A percentile compares a stretch with the other conserved stretches of the same genome.
Conservation (phyloP, 352 stramenopile species). For the Pythium scleroteichum region DNA sequence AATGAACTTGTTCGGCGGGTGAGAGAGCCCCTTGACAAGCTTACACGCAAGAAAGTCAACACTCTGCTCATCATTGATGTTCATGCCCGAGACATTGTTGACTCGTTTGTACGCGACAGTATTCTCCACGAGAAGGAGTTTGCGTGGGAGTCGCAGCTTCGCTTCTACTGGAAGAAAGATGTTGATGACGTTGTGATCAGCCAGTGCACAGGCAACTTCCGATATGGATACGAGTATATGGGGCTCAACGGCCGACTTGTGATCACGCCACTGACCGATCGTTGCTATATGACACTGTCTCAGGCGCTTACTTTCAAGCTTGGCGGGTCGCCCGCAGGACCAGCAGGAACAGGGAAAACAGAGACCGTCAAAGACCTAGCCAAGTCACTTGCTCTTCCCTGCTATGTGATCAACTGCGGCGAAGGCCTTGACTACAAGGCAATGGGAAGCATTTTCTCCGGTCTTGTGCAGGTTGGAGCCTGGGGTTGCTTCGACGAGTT, state of each 20-base stretch:
- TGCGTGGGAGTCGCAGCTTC: conserved; percentile 88
- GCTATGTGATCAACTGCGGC: conserved; percentile 92
- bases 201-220: conserved; percentile 91
- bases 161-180: conserved; percentile 92
- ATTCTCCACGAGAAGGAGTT: conserved; percentile 92
- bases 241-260: conserved; percentile 90
- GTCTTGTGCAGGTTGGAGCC: conserved; percentile 84
- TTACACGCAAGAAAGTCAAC: conserved; percentile 93
- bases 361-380: conserved; percentile 94
- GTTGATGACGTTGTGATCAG: conserved; percentile 89
- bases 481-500: conserved; percentile 90
- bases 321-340: conserved; percentile 86
- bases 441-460: conserved; percentile 90
- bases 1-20: conserved; percentile 92
- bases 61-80: conserved; percentile 91
- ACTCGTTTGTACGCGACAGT: conserved; percentile 88
- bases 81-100: conserved; percentile 89
- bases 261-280: conserved; percentile 92
- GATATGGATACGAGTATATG: conserved; percentile 95
- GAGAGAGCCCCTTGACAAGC: conserved; percentile 79
- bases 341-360: conserved; percentile 91
- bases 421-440: conserved; percentile 94
- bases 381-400: conserved; percentile 90
- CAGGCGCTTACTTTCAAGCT: conserved; percentile 93
- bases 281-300: conserved; percentile 94